These are phyloP conservation scores for Fusarium mexicanum DNA, from an alignment of 2,329 filamentous ascomycete species.

Conservation along the genomic window DNA sequence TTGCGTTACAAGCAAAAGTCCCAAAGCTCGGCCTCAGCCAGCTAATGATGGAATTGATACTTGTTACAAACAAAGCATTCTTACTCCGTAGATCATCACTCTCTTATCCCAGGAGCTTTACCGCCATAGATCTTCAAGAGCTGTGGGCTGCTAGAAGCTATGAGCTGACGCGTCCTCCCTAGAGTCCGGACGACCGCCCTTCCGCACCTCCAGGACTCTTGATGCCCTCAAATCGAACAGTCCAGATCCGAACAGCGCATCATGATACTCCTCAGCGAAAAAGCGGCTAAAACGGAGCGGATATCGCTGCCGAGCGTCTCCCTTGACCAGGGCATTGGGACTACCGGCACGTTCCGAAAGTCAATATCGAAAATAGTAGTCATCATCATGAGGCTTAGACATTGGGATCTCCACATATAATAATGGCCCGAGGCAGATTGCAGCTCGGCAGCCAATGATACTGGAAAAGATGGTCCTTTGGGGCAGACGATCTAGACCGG, in stretches of 20 bases:
- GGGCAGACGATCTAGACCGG: background rate
- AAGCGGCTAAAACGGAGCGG: background rate
- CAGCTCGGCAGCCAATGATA: rapidly evolving
- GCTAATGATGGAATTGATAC: rapidly evolving
- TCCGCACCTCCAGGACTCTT: background rate
- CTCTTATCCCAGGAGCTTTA: rapidly evolving
- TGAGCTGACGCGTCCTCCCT: background rate
- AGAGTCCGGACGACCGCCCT: background rate
- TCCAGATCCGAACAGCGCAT: background rate
- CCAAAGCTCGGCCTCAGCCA: too few relatives aligned
- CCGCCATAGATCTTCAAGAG: background rate
- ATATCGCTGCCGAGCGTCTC: background rate
- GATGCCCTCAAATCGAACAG: background rate
- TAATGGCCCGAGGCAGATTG: background rate
- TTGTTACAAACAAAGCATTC: too few relatives aligned
- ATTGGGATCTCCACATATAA: background rate
- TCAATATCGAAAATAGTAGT: background rate
- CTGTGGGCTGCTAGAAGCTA: background rate
- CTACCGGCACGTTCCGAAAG: background rate
- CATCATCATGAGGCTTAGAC: background rate
- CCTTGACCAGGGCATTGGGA: background rate
- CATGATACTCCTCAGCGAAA: background rate
- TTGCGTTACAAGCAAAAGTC: rapidly evolving
- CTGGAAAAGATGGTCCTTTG: rapidly evolving
- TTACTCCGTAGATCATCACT: background rate